Percentiles rank a stretch among this genome's conserved stretches.
These are phyloP conservation scores for Cercospora sp. DNA, from an alignment of 2,329 filamentous ascomycete species.

Conservation along the genomic window DNA sequence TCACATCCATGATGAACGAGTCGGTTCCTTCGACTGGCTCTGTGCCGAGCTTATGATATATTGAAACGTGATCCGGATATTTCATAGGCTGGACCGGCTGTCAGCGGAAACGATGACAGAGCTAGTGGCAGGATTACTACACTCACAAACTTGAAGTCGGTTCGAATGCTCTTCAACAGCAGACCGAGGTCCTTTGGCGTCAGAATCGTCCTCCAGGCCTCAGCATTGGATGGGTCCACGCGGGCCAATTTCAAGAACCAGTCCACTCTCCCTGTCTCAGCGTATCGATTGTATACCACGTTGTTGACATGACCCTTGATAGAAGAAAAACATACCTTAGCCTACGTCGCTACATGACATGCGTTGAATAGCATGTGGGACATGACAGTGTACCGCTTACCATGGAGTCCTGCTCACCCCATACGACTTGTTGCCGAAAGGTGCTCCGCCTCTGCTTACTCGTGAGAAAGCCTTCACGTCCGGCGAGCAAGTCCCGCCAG, in stretches of 20 bases:
- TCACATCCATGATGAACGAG: slow-evolving; percentile 60
- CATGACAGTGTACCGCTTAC: slow-evolving; percentile 28
- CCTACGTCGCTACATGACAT: slow-evolving; percentile 2
- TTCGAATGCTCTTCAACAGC: slow-evolving; percentile 76
- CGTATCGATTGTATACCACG: slow-evolving; percentile 77
- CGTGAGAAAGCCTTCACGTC: slow-evolving; percentile 73
- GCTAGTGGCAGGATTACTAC: neutral
- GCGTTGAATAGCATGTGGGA: neutral
- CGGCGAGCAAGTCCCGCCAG: slow-evolving; percentile 72
- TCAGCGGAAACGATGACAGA: slow-evolving; percentile 18
- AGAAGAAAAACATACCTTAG: slow-evolving; percentile 20
- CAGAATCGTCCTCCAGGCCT: slow-evolving; percentile 69
- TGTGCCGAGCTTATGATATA: slow-evolving; percentile 72
- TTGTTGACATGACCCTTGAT: slow-evolving; percentile 76
- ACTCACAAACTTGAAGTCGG: slow-evolving; percentile 81
- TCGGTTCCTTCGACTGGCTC: slow-evolving; percentile 53
- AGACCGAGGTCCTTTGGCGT: slow-evolving; percentile 67
- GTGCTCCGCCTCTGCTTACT: slow-evolving; percentile 62
- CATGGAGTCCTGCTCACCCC: slow-evolving; percentile 78
- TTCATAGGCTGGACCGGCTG: slow-evolving; percentile 65
- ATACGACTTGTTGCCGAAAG: slow-evolving; percentile 67
- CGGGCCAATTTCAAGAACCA: slow-evolving; percentile 72
- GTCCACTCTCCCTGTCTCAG: slow-evolving; percentile 77
- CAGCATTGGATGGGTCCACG: slow-evolving; percentile 60
- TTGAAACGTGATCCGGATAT: slow-evolving; percentile 78